Base-by-base conservation (phyloP, 305 asterid genomes). In the Rubia peregrina region DNA sequence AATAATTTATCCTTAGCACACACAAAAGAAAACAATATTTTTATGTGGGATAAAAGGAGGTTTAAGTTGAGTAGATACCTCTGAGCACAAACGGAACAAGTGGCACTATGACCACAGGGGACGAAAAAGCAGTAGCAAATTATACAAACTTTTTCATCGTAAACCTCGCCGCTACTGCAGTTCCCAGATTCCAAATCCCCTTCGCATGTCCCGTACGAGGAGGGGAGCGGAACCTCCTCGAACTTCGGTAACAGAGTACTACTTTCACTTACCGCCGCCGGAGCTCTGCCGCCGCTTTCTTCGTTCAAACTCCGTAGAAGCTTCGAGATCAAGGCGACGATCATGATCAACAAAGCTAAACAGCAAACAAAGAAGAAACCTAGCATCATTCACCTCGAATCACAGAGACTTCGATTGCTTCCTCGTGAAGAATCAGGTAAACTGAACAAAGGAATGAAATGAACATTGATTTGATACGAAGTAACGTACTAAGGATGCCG, bases 31-130 rank as follows among this genome's bases (percentile, higher is more conserved):
- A n/a, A n/a, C n/a, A n/a, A n/a, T n/a, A n/a, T n/a, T n/a, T n/a
- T n/a, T n/a, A n/a, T n/a, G n/a, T n/a, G n/a, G n/a, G n/a, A n/a
- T n/a, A n/a, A n/a, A n/a, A n/a, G n/a, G n/a, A n/a, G n/a, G 9
- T 19, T 44, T 46, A 56, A 21, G 26, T 19, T 56, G 24, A 40
- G 51, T 53, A 0, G 9, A 38, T 83, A 90, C 97, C 96, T 82
- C 16, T 75, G 62, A 48, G 96, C 86, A 67, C 97, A 91, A 19
- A 61, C 13, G 76, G 76, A 68, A 77, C 96, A 91, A 1, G 97
- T 73, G 22, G 87, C 77, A 16, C 82, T 85, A 60, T 91, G 97
- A 0, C 91, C 95, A 41, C 97, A 89, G n/a, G 97, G 97, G 71
- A 84, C 30, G 67, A 89, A 91, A 79, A 86, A 84, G 73, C 95